Percentiles rank a stretch among this genome's conserved stretches.
Conservation (phyloP, 352 stramenopile genomes). For the Phytophthora kernoviae region DNA sequence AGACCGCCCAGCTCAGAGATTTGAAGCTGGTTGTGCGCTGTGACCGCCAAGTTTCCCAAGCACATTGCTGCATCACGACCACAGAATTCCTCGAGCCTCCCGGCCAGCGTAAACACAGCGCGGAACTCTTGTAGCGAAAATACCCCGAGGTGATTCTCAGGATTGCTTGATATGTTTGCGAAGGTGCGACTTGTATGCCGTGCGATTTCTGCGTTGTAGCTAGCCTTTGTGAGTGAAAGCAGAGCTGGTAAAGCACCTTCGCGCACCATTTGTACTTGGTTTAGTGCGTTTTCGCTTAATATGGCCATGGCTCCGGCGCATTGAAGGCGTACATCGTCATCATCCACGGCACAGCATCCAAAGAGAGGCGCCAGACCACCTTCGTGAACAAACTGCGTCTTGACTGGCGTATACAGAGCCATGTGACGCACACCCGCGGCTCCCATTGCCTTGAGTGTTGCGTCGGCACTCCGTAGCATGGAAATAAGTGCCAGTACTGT, state of each 20-base stretch:
- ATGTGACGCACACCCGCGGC: constrained; percentile 90
- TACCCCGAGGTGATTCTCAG: constrained; percentile 90
- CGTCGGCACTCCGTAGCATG: constrained; percentile 77
- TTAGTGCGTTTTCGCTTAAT: constrained; percentile 91
- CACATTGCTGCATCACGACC: constrained; percentile 92
- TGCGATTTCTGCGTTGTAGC: constrained; percentile 79
- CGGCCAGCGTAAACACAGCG: constrained; percentile 74
- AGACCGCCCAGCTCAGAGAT: constrained; percentile 91
- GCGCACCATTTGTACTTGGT: constrained; percentile 88
- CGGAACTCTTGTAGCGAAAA: constrained; percentile 85
- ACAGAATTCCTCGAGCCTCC: constrained; percentile 82
- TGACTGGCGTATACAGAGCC: constrained; percentile 75
- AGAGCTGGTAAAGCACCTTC: constrained; percentile 78
- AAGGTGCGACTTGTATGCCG: constrained; percentile 90
- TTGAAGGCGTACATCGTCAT: constrained; percentile 90
- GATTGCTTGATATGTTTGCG: constrained; percentile 91
- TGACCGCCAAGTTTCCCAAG: constrained; percentile 94
- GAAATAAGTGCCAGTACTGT: constrained; percentile 82
- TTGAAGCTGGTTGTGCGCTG: constrained; percentile 87
- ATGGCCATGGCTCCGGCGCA: constrained; percentile 90
- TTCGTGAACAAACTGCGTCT: constrained; percentile 73
- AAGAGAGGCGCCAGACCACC: constrained; percentile 70
- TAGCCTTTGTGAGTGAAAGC: constrained; percentile 63
- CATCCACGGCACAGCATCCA: constrained; percentile 52
- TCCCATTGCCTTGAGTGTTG: constrained; percentile 87